A percentile compares a stretch with the other conserved stretches of the same genome.
Evolutionary conservation across 2,329 filamentous ascomycete genomes (phyloP).

Genomic region (Pseudocercospora crystallina): DNA sequence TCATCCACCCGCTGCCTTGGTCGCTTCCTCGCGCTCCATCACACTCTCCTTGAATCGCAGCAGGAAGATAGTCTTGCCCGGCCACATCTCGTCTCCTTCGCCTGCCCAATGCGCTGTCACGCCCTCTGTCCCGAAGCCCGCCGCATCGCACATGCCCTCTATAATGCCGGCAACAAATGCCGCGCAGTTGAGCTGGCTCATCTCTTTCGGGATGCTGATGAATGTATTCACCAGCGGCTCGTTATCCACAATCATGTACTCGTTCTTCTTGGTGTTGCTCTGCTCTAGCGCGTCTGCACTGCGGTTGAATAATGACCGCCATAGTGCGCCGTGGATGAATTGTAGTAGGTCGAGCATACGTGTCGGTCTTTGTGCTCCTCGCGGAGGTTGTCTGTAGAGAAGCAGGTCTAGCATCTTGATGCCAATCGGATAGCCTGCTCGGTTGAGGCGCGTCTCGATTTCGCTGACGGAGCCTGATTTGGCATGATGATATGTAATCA

Average conservation of each 20-base stretch:
- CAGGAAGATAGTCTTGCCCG: conserved; percentile 91
- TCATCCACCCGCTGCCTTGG: conserved; percentile 35
- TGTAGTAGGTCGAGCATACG: conserved; percentile 89
- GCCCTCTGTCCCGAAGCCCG: conserved; percentile 76
- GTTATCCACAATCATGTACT: conserved; percentile 99
- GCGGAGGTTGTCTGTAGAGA: conserved; percentile 74
- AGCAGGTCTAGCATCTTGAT: conserved; percentile 93
- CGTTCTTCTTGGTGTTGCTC: conserved; percentile 78
- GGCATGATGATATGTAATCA: conserved; percentile 92
- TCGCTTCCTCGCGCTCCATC: conserved; percentile 75
- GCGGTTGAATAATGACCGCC: conserved; percentile 87
- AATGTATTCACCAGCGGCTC: conserved; percentile 94
- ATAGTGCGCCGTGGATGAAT: conserved; percentile 89
- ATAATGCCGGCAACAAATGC: conserved; percentile 94
- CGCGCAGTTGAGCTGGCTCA: conserved; percentile 94
- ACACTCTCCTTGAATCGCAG: conserved; percentile 91
- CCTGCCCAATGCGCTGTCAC: conserved; percentile 79
- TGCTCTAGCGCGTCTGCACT: conserved; percentile 92
- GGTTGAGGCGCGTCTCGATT: conserved; percentile 60
- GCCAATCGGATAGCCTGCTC: conserved; percentile 79
- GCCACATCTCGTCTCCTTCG: conserved; percentile 73
- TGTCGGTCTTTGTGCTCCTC: conserved; percentile 70
- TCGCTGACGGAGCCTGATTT: conserved; percentile 90
- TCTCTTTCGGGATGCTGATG: conserved; percentile 88
- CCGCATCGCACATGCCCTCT: conserved; percentile 92